phyloP scores from a whole-genome alignment of 805 yeast genomes.

The Lachancea thermotolerans region DNA sequence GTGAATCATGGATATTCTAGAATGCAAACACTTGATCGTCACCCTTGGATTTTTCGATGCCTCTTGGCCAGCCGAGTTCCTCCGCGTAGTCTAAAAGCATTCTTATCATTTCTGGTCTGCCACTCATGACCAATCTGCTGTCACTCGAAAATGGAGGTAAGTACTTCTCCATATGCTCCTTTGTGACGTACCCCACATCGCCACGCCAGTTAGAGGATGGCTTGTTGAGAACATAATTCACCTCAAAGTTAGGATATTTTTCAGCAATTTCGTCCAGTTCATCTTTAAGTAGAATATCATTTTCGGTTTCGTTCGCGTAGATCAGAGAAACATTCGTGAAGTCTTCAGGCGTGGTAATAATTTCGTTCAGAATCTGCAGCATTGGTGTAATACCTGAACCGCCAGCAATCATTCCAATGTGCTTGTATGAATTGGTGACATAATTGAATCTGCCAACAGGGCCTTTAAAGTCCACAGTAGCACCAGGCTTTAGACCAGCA shows the following conservation, averaged over 20 bases:
- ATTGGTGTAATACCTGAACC: slow-evolving; percentile 91
- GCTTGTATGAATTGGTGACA: slow-evolving; percentile 50
- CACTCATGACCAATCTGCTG: slow-evolving; percentile 63
- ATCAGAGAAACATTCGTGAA: slow-evolving; percentile 52
- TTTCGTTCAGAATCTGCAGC: slow-evolving; percentile 66
- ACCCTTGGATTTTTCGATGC: slow-evolving; percentile 40
- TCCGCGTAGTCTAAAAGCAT: slow-evolving; percentile 42
- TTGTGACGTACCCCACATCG: slow-evolving; percentile 51
- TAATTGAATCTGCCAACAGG: slow-evolving; percentile 72
- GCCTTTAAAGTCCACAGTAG: slow-evolving; percentile 65
- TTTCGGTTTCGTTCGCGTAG: slow-evolving; percentile 69
- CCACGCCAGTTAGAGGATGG: slow-evolving; percentile 52
- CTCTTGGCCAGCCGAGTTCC: slow-evolving; percentile 53
- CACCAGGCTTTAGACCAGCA: slow-evolving; percentile 59
- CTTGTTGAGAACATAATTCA: slow-evolving; percentile 50
- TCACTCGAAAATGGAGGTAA: slow-evolving; percentile 44
- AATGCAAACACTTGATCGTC: slow-evolving; percentile 55
- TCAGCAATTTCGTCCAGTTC: slow-evolving; percentile 66
- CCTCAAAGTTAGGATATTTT: slow-evolving; percentile 55
- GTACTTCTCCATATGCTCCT: slow-evolving; percentile 46
- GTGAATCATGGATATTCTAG: slow-evolving; percentile 15
- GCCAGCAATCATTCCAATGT: slow-evolving; percentile 69
- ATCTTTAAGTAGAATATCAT: slow-evolving; percentile 64
- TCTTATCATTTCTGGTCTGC: slow-evolving; percentile 65
- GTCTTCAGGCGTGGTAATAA: slow-evolving; percentile 65